Conservation (phyloP, 768 basidiomycete genomes). For the Thelephora aurantiotincta region DNA sequence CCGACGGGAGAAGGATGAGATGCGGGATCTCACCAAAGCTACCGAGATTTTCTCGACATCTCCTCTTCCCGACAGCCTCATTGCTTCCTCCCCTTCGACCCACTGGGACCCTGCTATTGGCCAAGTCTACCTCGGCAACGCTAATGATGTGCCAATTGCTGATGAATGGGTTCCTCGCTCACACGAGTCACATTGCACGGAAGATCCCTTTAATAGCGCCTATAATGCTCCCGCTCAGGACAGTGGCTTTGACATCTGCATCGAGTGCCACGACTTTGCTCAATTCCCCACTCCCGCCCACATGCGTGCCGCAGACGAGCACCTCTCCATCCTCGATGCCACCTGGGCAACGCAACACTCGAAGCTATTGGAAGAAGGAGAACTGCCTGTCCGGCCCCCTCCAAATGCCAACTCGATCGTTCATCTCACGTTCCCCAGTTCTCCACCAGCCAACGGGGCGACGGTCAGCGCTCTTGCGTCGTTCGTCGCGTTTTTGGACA, state of each 20-base stretch:
- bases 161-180: slow-evolving; percentile 3
- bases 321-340: slow-evolving; percentile 48
- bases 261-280: slow-evolving; percentile 78
- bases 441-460: slow-evolving; percentile 36
- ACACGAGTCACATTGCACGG: background rate
- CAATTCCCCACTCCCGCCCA: slow-evolving; percentile 57
- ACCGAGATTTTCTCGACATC: slow-evolving; percentile 40
- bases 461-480: slow-evolving; percentile 48
- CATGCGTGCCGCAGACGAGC: slow-evolving; percentile 63
- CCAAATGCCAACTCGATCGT: slow-evolving; percentile 60
- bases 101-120: slow-evolving; percentile 44
- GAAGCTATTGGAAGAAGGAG: slow-evolving; percentile 11
- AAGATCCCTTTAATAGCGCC: slow-evolving; percentile 21
- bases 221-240: slow-evolving; percentile 34
- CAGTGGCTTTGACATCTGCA: slow-evolving; percentile 69
- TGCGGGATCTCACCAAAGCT: slow-evolving; percentile 75
- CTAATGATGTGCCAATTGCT: slow-evolving; percentile 51
- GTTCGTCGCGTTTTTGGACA: slow-evolving; percentile 55
- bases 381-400: slow-evolving; percentile 46
- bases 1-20: slow-evolving; percentile 76
- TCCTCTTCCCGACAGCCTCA: slow-evolving; percentile 5
- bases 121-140: slow-evolving; percentile 73
- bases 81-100: slow-evolving; percentile 22
- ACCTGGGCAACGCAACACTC: slow-evolving; percentile 42
- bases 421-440: slow-evolving; percentile 64